Evolutionary conservation across 768 basidiomycete genomes (phyloP).

Genomic region (Glaciozyma martinii): DNA sequence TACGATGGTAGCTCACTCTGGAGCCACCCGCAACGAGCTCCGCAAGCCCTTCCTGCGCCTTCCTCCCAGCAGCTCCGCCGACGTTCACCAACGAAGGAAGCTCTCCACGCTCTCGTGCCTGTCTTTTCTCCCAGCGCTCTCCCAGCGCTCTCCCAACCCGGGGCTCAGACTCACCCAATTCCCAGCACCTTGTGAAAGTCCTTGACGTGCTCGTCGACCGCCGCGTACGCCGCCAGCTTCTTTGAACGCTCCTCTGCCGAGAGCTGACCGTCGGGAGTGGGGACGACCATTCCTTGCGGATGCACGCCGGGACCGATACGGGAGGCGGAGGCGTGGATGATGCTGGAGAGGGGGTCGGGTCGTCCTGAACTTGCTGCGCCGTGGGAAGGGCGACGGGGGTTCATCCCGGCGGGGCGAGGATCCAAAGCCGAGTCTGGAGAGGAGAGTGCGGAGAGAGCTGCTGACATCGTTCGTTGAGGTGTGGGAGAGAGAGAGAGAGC

Average conservation of each 20-base stretch:
- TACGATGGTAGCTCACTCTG: not conserved
- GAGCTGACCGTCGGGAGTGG: not conserved
- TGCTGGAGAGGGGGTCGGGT: not conserved
- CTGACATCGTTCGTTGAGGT: too few species aligned
- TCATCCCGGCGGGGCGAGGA: not conserved
- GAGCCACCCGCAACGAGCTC: not conserved
- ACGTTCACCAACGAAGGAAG: not conserved
- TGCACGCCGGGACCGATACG: not conserved
- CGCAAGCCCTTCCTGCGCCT: not conserved
- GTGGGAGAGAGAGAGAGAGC: too few species aligned
- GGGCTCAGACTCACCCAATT: slow-evolving; percentile 35
- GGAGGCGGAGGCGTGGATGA: not conserved
- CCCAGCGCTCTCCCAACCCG: not conserved
- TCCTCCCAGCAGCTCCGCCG: not conserved
- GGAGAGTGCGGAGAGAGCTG: too few species aligned
- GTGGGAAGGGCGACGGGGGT: not conserved
- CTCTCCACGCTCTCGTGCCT: not conserved
- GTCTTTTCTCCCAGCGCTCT: not conserved
- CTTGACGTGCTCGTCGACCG: slow-evolving; percentile 79
- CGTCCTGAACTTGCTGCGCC: not conserved
- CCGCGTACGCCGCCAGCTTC: slow-evolving; percentile 81
- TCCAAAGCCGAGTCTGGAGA: too few species aligned
- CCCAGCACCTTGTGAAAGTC: slow-evolving; percentile 60
- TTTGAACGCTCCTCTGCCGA: slow-evolving; percentile 46
- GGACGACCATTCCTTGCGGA: not conserved